Conservation (phyloP, 2,329 filamentous ascomycete genomes). For the Colletotrichum sojae region DNA sequence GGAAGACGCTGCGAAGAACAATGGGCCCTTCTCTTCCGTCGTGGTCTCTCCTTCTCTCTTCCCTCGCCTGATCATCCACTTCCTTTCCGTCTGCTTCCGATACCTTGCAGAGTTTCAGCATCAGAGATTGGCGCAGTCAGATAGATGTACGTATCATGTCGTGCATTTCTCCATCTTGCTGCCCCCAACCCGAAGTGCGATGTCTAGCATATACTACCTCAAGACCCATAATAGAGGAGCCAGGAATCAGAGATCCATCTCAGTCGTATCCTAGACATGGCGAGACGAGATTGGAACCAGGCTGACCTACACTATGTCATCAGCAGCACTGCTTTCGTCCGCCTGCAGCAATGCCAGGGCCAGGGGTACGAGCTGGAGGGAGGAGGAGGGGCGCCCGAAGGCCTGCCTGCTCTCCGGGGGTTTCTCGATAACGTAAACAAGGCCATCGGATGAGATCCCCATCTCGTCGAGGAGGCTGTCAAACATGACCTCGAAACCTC, state of each 20-base stretch:
- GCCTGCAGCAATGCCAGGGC: conserved; percentile 32
- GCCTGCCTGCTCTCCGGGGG: conserved; percentile 18
- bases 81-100: neutral
- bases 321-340: conserved; percentile 30
- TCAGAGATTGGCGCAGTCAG: conserved; percentile 17
- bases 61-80: neutral
- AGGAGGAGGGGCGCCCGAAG: conserved; percentile 31
- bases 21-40: too few species aligned
- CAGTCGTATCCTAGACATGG: conserved; percentile 22
- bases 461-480: conserved; percentile 27
- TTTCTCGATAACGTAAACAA: conserved; percentile 36
- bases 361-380: conserved; percentile 29
- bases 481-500: conserved; percentile 16
- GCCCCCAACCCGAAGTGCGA: conserved; percentile 18
- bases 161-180: conserved; percentile 34
- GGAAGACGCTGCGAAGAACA: neutral
- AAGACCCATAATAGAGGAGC: conserved; percentile 33
- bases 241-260: conserved; percentile 27
- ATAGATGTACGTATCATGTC: conserved; percentile 29
- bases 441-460: conserved; percentile 19
- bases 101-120: conserved; percentile 4
- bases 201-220: conserved; percentile 28
- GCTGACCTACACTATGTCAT: conserved; percentile 37
- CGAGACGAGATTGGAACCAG: conserved; percentile 7
- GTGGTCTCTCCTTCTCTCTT: neutral